phyloP scores from a whole-genome alignment of 2,329 filamentous ascomycete genomes.

The Aspergillus sp. region DNA sequence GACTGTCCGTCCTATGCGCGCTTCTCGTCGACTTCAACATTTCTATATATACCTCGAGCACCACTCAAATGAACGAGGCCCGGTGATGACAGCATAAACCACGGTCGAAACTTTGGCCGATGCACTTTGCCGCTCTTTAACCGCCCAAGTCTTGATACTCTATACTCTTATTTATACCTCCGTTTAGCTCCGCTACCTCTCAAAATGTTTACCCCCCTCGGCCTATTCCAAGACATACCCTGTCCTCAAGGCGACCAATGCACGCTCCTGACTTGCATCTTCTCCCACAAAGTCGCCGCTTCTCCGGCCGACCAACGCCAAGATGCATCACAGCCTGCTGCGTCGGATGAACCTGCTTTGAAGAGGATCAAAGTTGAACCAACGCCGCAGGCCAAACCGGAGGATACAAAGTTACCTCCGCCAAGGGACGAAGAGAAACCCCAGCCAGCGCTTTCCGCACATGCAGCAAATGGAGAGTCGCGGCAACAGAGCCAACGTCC shows the following conservation, averaged over 20 bases:
- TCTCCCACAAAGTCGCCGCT: constrained; percentile 38
- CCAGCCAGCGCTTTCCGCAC: neutral
- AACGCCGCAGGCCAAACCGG: constrained; percentile 1
- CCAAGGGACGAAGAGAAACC: neutral
- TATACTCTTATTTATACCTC: neutral
- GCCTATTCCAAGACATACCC: constrained; percentile 43
- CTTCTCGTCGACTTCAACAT: no score
- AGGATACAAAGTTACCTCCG: neutral
- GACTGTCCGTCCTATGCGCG: no score
- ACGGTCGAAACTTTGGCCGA: neutral
- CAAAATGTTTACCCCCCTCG: constrained; percentile 47
- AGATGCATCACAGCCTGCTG: constrained; percentile 1
- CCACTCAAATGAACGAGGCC: no score
- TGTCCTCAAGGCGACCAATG: constrained; percentile 47
- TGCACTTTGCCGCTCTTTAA: neutral
- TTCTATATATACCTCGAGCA: no score
- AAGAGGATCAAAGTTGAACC: constrained; percentile 22
- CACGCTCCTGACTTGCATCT: constrained; percentile 48
- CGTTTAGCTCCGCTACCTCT: neutral
- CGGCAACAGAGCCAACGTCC: constrained; percentile 7
- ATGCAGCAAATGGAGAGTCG: constrained; percentile 6
- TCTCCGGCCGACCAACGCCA: constrained; percentile 9
- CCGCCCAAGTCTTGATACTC: neutral
- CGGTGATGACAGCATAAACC: no score
- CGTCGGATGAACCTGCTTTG: constrained; percentile 10